These are phyloP conservation scores for Talaromyces ruber DNA, from an alignment of 495 filamentous ascomycete species.

Conservation along the genomic window DNA sequence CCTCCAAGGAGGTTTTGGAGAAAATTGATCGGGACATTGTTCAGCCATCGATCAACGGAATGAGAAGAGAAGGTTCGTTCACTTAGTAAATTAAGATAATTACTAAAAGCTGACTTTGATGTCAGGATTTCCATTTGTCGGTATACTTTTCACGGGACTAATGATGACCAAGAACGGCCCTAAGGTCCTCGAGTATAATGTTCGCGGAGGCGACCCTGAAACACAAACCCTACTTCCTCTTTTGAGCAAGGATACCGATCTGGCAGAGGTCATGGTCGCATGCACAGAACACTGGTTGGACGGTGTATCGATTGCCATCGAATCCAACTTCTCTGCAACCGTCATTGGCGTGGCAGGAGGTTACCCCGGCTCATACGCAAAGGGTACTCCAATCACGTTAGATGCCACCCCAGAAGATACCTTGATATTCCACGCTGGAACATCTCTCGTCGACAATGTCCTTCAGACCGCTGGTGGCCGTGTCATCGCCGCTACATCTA, in stretches of 20 bases:
- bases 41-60: conserved; percentile 82
- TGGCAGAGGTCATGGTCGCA: conserved; percentile 85
- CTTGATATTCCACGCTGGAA: conserved; percentile 91
- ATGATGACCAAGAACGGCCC: conserved; percentile 90
- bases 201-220: conserved; percentile 93
- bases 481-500: conserved; percentile 83
- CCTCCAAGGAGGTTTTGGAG: conserved; percentile 61
- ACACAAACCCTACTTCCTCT: conserved; percentile 87
- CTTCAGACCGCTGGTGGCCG: conserved; percentile 76
- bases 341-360: conserved; percentile 90
- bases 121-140: conserved; percentile 62
- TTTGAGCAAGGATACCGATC: conserved; percentile 68
- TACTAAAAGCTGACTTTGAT: neutral
- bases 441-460: conserved; percentile 49
- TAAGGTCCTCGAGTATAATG: conserved; percentile 93
- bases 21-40: conserved; percentile 76
- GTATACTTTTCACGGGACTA: conserved; percentile 87
- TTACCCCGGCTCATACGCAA: conserved; percentile 86
- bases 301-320: conserved; percentile 57
- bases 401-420: conserved; percentile 40
- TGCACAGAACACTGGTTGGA: conserved; percentile 71
- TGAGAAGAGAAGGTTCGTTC: conserved; percentile 59
- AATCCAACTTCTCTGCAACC: conserved; percentile 66
- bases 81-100: neutral
- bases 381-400: conserved; percentile 67